These are phyloP conservation scores for Beauveria sp. DNA, from an alignment of 2,329 filamentous ascomycete genomes.

Conservation along the genomic window DNA sequence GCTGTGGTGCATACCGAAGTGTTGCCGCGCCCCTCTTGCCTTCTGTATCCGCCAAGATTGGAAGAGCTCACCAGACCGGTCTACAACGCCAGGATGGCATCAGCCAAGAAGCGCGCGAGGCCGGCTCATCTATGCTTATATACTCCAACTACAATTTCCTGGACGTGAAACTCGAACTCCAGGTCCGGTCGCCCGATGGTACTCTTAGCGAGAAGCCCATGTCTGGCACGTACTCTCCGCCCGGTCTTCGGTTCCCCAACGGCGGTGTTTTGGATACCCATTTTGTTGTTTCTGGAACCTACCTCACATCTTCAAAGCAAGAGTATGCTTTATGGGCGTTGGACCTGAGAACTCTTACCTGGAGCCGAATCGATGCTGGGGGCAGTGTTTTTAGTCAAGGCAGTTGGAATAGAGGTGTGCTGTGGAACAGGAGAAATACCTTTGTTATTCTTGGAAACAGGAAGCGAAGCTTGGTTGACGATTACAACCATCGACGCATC, in stretches of 20 bases:
- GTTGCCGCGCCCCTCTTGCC: slow-evolving; percentile 79
- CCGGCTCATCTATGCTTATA: slow-evolving; percentile 75
- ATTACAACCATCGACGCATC: slow-evolving; percentile 95
- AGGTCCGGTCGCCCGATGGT: slow-evolving; percentile 79
- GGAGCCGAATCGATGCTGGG: slow-evolving; percentile 93
- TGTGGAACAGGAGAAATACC: slow-evolving; percentile 89
- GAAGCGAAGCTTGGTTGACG: slow-evolving; percentile 87
- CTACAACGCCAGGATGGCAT: slow-evolving; percentile 37
- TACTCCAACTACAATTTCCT: slow-evolving; percentile 99
- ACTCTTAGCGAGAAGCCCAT: slow-evolving; percentile 80
- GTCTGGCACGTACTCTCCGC: slow-evolving; percentile 79
- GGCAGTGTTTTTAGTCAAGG: slow-evolving; percentile 92
- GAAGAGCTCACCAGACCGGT: slow-evolving; percentile 44
- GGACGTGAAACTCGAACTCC: slow-evolving; percentile 91
- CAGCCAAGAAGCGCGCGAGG: slow-evolving; percentile 46
- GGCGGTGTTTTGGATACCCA: slow-evolving; percentile 92
- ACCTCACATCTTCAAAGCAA: slow-evolving; percentile 94
- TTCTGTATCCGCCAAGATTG: slow-evolving; percentile 57
- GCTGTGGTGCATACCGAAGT: slow-evolving; percentile 92
- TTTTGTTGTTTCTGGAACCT: slow-evolving; percentile 95
- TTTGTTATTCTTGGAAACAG: slow-evolving; percentile 94
- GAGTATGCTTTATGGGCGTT: slow-evolving; percentile 97
- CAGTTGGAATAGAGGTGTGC: slow-evolving; percentile 91
- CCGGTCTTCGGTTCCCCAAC: slow-evolving; percentile 89
- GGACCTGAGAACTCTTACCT: slow-evolving; percentile 79